A percentile compares a stretch with the other conserved stretches of the same genome.
These are phyloP conservation scores for Vigna nakashimae DNA, from an alignment of 306 rosid genomes.

Conservation along the genomic window DNA sequence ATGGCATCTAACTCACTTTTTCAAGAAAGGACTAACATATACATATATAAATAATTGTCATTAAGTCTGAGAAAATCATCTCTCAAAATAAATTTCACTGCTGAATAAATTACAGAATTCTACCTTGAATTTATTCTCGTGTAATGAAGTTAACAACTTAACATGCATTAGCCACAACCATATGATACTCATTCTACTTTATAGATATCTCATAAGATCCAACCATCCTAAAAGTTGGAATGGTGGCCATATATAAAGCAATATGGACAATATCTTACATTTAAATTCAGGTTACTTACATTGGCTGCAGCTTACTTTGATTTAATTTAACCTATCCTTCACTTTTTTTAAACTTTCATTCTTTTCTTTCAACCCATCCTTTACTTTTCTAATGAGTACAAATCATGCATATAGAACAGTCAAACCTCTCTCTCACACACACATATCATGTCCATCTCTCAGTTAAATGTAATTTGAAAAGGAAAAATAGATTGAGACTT, in stretches of 20 bases:
- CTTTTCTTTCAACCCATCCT: background rate
- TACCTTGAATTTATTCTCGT: background rate
- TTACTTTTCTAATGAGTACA: background rate
- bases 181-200: background rate
- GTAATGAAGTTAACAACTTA: background rate
- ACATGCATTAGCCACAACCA: background rate
- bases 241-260: background rate
- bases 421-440: background rate
- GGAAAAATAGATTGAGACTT: background rate
- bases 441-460: background rate
- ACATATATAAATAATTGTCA: background rate
- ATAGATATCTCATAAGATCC: background rate
- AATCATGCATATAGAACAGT: background rate
- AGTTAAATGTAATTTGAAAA: background rate
- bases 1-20: background rate
- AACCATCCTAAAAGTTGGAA: background rate
- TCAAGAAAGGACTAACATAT: background rate
- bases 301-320: background rate
- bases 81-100: background rate
- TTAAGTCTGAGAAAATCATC: background rate
- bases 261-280: conserved; percentile 2
- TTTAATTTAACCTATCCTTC: background rate
- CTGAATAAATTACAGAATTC: background rate
- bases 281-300: conserved; percentile 2
- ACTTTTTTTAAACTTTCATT: background rate